A percentile compares a stretch with the other conserved stretches of the same genome.
Conservation (phyloP, 2,329 filamentous ascomycete species). For the Amylocarpus encephaloides region DNA sequence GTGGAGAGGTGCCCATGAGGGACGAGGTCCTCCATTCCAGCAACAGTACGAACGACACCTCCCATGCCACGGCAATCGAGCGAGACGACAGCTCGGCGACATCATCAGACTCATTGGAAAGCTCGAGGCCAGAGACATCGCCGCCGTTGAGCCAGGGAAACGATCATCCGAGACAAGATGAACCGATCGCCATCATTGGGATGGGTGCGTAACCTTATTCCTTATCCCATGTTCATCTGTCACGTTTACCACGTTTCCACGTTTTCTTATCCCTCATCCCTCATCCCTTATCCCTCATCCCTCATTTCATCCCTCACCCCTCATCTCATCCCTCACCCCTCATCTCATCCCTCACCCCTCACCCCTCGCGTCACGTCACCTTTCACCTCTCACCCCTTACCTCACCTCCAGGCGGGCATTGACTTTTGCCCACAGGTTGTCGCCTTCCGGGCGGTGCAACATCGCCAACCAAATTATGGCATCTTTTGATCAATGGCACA, state of each 20-base stretch:
- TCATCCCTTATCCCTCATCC: too few relatives aligned
- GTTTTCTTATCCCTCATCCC: too few relatives aligned
- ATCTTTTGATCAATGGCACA: constrained; percentile 11
- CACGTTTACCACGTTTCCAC: neutral
- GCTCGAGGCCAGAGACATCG: neutral
- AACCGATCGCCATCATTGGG: constrained; percentile 32
- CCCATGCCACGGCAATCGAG: neutral
- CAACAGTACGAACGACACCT: too few relatives aligned
- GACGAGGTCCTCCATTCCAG: too few relatives aligned
- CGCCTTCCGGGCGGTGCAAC: constrained; percentile 12
- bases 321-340: too few relatives aligned
- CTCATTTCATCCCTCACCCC: too few relatives aligned
- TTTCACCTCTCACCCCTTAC: too few relatives aligned
- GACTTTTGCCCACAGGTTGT: constrained; percentile 4
- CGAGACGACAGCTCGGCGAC: neutral
- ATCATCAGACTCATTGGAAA: neutral
- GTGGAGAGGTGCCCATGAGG: too few relatives aligned
- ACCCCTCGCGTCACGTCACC: too few relatives aligned
- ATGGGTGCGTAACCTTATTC: constrained; percentile 30
- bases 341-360: too few relatives aligned
- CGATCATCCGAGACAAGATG: neutral
- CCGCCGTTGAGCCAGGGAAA: neutral
- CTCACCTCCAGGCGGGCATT: neutral
- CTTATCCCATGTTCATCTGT: neutral
- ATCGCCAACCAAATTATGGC: constrained; percentile 14